phyloP scores from a whole-genome alignment of 257 asterid genomes.

The Avicennia marina region DNA sequence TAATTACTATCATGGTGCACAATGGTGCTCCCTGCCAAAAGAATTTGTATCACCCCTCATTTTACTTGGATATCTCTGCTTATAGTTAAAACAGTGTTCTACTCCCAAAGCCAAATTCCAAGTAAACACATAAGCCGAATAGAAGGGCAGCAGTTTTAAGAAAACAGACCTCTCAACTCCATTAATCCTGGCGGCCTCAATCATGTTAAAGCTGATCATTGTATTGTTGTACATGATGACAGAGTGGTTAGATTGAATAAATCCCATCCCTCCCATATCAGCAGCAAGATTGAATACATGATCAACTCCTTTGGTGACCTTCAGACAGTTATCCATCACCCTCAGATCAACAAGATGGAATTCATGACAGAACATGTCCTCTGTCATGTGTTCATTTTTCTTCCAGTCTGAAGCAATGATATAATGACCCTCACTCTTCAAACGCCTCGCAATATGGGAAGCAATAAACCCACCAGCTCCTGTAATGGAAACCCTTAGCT shows the following conservation, averaged over 20 bases:
- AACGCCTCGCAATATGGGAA: constrained; percentile 79
- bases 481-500: constrained; percentile 68
- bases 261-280: constrained; percentile 94
- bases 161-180: constrained; percentile 61
- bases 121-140: not conserved
- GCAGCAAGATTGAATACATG: constrained; percentile 90
- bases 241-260: constrained; percentile 85
- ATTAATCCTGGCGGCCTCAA: constrained; percentile 75
- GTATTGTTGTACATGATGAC: constrained; percentile 89
- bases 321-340: constrained; percentile 87
- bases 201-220: constrained; percentile 86
- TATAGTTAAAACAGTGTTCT: no score
- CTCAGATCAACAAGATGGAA: constrained; percentile 85
- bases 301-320: constrained; percentile 59
- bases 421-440: constrained; percentile 78
- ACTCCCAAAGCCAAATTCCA: not conserved
- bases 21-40: no score
- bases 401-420: constrained; percentile 90
- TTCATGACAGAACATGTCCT: constrained; percentile 83
- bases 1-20: no score
- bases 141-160: constrained; percentile 11
- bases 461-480: constrained; percentile 92
- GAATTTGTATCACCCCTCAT: no score
- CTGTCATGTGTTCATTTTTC: constrained; percentile 90
- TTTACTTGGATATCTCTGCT: no score